These are phyloP conservation scores for Agaricus blazei DNA, from an alignment of 768 basidiomycete species.

Conservation along the genomic window DNA sequence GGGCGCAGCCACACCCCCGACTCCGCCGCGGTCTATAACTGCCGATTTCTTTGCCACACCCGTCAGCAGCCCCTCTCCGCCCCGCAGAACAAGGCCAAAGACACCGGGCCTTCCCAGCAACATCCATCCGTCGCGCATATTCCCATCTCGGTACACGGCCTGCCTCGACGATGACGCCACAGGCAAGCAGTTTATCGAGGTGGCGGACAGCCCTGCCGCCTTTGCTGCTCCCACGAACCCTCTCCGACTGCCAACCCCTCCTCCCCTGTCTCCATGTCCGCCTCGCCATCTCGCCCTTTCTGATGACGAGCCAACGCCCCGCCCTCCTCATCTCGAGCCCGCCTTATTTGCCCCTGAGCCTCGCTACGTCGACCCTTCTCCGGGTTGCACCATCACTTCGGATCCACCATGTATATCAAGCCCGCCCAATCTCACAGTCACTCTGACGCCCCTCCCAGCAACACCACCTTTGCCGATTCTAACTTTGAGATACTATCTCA, in stretches of 20 bases:
- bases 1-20: slow-evolving; percentile 8
- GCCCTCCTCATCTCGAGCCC: slow-evolving; percentile 22
- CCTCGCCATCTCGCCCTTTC: slow-evolving; percentile 12
- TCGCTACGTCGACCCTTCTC: slow-evolving; percentile 20
- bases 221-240: slow-evolving; percentile 12
- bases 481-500: background rate
- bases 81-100: slow-evolving; percentile 4
- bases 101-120: slow-evolving; percentile 9
- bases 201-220: slow-evolving; percentile 11
- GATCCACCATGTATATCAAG: slow-evolving; percentile 11
- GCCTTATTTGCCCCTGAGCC: slow-evolving; percentile 14
- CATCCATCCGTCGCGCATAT: slow-evolving; percentile 27
- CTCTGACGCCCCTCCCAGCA: slow-evolving; percentile 10
- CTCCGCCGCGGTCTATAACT: slow-evolving; percentile 19
- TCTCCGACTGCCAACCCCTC: slow-evolving; percentile 4
- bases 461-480: slow-evolving; percentile 1
- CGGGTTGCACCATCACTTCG: slow-evolving; percentile 19
- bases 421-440: slow-evolving; percentile 11
- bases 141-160: slow-evolving; percentile 35
- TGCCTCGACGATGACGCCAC: background rate
- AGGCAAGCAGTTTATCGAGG: slow-evolving; percentile 14
- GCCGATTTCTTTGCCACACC: slow-evolving; percentile 26
- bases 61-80: slow-evolving; percentile 19
- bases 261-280: slow-evolving; percentile 21
- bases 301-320: slow-evolving; percentile 21